Base-by-base conservation (phyloP, 495 filamentous ascomycete genomes). In the Lophiotrema nucula region DNA sequence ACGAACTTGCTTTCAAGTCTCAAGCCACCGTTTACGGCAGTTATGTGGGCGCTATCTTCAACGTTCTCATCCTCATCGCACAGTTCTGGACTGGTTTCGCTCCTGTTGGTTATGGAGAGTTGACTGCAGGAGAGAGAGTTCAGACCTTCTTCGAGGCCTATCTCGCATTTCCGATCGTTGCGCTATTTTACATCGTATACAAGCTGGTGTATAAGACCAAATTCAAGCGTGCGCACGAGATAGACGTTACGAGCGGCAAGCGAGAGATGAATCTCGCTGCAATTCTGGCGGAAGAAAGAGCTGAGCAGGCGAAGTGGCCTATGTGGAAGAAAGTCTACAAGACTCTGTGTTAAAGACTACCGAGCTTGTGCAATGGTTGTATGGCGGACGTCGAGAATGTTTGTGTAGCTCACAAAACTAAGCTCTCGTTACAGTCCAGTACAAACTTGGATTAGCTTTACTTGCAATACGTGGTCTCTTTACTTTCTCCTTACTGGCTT, bases 21-120 rank as follows among this genome's bases (percentile, higher is more conserved):
- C 91, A 95, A 61, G 81, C 86, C 0, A 93, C 93, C 50, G 76
- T 95, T 0, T 69, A 81, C 19, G 95, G 92, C 4, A 93, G 89
- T 0, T 97, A 85, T 81, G 54, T 95, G 22, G 93, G 93, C 4
- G 79, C 97, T 53, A 62, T 76, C 33, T 83, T 95, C 71, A 96
- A 96, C 70, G 58, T 78, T 31, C 73, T 95, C 4, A 83, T 98
- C 18, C 52, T 68, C 18, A 58, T 66, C 33, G 66, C 66, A 23
- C 66, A 68, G 39, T 68, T 68, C 47, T 68, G 66, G 66, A 68
- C 66, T 10, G 66, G 66, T 1, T 64, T 68, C 45, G 66, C 66
- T 18, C 66, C 66, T 4, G 62, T 68, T 0, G 66, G 66, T 4
- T 68, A 66, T 28, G 63, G 41, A 8, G 56, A 69, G 0, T 78